Evolutionary conservation across 2,329 filamentous ascomycete genomes (phyloP), one percentile per base, ranked within the genome.

Genomic region (Fusarium subglutinans): DNA sequence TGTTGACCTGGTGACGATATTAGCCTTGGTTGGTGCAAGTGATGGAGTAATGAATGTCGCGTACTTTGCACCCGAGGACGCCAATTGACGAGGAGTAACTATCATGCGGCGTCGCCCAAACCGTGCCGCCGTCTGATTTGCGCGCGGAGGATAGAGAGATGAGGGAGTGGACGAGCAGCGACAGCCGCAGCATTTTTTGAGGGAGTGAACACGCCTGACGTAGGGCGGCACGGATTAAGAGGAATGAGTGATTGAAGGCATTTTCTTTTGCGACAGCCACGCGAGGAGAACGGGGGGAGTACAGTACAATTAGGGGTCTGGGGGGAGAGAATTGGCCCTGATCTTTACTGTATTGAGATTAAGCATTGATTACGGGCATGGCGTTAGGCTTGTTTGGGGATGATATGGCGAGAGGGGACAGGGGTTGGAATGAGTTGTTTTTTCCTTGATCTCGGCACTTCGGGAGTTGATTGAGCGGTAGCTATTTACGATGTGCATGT

Each of bases 1-100:
- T 89, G 81, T 91, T 80, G 78, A 91, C 84, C 70, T 73, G 47
- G 14, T 1, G 20, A 24, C 43, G 15, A 24, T 43, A 17, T 67
- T 33, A 71, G 67, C 22, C 3, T 28, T 28, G 28, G 28, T 9
- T 8, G 14, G 22, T 3, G 5, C 12, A 14, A 28, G 8, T 8
- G 24, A n/a, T 4, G 3, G 10, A 28, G 20, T 33, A 35, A 14
- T 28, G 24, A 35, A 14, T 28, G 24, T 30, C n/a, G 33, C 48
- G 47, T 33, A 73, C 73, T 77, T 90, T 88, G 85, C 89, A 91
- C 38, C 89, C 89, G n/a, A 88, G 83, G 2, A 90, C 89, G 43
- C 89, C 89, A 65, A 90, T 80, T 0, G 88, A 90, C 5, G 87
- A 90, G 2, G 87, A 89, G 82, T 86, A 91, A 74, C 83, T 84